phyloP scores from a whole-genome alignment of 805 yeast genomes.

The Metschnikowia bowlesiae region DNA sequence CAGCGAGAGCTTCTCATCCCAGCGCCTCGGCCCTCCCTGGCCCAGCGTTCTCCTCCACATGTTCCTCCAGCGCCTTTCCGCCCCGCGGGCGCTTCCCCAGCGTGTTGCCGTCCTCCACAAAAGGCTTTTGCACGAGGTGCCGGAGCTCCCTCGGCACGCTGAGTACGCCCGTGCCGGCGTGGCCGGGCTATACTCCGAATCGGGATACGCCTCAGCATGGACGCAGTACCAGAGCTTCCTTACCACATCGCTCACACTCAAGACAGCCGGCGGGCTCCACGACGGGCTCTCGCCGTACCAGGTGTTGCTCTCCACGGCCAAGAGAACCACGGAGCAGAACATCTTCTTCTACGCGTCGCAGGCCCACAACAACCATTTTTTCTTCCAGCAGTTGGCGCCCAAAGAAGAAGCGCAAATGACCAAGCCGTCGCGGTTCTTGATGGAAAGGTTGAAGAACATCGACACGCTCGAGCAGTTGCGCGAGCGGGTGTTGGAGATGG shows the following conservation, averaged over 20 bases:
- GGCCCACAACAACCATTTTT: slow-evolving; percentile 87
- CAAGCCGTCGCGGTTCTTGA: slow-evolving; percentile 34
- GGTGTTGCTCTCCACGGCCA: slow-evolving; percentile 61
- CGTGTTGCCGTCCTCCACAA: background rate
- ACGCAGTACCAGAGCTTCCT: slow-evolving; percentile 66
- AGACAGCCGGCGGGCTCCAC: slow-evolving; percentile 73
- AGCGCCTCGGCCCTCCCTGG: background rate
- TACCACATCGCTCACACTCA: slow-evolving; percentile 54
- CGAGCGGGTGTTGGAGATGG: slow-evolving; percentile 44
- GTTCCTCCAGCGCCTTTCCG: background rate
- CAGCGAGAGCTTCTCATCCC: background rate
- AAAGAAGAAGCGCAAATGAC: slow-evolving; percentile 29
- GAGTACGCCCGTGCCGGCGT: slow-evolving; percentile 47
- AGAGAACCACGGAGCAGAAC: slow-evolving; percentile 59
- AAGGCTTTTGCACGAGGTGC: slow-evolving; percentile 54
- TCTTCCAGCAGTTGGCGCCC: slow-evolving; percentile 58
- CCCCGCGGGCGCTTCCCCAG: background rate
- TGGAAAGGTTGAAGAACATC: slow-evolving; percentile 36
- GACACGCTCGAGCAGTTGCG: slow-evolving; percentile 47
- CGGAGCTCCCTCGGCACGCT: slow-evolving; percentile 44
- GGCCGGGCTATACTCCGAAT: slow-evolving; percentile 56
- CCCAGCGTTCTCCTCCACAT: background rate
- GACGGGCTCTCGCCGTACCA: slow-evolving; percentile 76
- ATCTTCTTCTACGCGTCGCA: slow-evolving; percentile 88
- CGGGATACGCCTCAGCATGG: slow-evolving; percentile 77